phyloP scores from a whole-genome alignment of 2,329 filamentous ascomycete genomes.

The Drechslera avenae region DNA sequence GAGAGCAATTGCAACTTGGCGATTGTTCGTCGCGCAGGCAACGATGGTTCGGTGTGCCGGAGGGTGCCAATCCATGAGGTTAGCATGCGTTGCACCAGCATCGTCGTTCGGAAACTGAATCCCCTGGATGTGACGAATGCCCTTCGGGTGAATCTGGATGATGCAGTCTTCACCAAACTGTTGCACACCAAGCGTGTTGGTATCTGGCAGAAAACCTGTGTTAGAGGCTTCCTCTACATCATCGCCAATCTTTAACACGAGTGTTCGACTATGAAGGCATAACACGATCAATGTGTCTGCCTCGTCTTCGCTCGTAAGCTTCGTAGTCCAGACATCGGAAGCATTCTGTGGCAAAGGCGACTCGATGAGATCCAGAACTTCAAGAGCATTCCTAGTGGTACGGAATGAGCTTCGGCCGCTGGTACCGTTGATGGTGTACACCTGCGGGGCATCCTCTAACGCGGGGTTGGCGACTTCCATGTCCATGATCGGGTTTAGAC shows the following conservation, averaged over 20 bases:
- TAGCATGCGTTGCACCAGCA: slow-evolving; percentile 51
- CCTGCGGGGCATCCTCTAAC: slow-evolving; percentile 92
- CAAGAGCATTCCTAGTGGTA: slow-evolving; percentile 87
- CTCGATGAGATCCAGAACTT: slow-evolving; percentile 94
- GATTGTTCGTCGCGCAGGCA: slow-evolving; percentile 88
- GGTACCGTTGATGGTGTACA: slow-evolving; percentile 89
- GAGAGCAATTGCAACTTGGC: slow-evolving; percentile 89
- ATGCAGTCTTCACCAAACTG: slow-evolving; percentile 92
- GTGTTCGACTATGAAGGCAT: slow-evolving; percentile 85
- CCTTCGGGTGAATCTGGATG: slow-evolving; percentile 94
- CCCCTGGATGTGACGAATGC: slow-evolving; percentile 85
- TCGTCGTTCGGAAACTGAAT: slow-evolving; percentile 48
- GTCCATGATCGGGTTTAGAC: slow-evolving; percentile 89
- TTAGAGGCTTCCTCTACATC: slow-evolving; percentile 95
- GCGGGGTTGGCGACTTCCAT: slow-evolving; percentile 91
- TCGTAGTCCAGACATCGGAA: slow-evolving; percentile 93
- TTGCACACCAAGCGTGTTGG: slow-evolving; percentile 89
- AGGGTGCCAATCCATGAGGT: slow-evolving; percentile 89
- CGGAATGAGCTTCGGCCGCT: slow-evolving; percentile 89
- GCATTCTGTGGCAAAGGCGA: slow-evolving; percentile 89
- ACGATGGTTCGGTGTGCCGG: slow-evolving; percentile 95
- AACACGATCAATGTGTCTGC: slow-evolving; percentile 96
- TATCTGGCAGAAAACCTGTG: slow-evolving; percentile 86
- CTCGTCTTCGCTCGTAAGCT: slow-evolving; percentile 77
- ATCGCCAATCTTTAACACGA: slow-evolving; percentile 94